Conservation (phyloP, 2,329 filamentous ascomycete species). For the Fusarium domesticum region DNA sequence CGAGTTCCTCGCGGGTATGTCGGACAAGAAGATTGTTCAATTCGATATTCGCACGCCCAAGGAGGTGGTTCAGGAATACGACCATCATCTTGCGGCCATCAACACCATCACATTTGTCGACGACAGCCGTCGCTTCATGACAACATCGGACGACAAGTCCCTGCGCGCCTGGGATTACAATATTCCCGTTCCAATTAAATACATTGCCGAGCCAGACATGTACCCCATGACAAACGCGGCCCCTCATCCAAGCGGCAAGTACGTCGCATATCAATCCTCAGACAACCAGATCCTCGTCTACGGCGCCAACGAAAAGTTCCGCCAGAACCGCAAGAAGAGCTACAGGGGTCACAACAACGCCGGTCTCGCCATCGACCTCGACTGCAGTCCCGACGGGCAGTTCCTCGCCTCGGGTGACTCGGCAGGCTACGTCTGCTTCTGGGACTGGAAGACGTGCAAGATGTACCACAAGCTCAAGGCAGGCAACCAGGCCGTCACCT, state of each 20-base stretch:
- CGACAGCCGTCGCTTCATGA: conserved; percentile 92
- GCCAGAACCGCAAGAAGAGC: conserved; percentile 95
- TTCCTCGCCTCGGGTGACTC: conserved; percentile 86
- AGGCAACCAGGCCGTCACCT: conserved; percentile 77
- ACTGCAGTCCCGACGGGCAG: conserved; percentile 85
- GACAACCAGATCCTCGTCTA: conserved; percentile 99
- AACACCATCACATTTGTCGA: conserved; percentile 98
- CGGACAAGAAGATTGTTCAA: conserved; percentile 97
- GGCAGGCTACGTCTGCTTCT: conserved; percentile 88
- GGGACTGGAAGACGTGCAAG: conserved; percentile 99
- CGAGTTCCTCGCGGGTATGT: conserved; percentile 95
- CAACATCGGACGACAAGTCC: conserved; percentile 95
- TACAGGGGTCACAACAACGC: conserved; percentile 96
- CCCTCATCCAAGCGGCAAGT: conserved; percentile 85
- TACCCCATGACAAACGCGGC: conserved; percentile 88
- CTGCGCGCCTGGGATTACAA: conserved; percentile 97
- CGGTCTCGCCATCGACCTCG: conserved; percentile 86
- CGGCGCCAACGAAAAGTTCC: conserved; percentile 89
- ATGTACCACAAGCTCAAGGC: conserved; percentile 97
- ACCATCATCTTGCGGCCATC: conserved; percentile 95
- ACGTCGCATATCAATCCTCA: conserved; percentile 86
- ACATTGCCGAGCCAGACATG: conserved; percentile 97
- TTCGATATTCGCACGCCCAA: conserved; percentile 79
- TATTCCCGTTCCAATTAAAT: conserved; percentile 97
- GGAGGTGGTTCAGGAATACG: conserved; percentile 92